These are phyloP conservation scores for Pythium dissimile DNA, from an alignment of 352 stramenopile genomes.

Conservation along the genomic window DNA sequence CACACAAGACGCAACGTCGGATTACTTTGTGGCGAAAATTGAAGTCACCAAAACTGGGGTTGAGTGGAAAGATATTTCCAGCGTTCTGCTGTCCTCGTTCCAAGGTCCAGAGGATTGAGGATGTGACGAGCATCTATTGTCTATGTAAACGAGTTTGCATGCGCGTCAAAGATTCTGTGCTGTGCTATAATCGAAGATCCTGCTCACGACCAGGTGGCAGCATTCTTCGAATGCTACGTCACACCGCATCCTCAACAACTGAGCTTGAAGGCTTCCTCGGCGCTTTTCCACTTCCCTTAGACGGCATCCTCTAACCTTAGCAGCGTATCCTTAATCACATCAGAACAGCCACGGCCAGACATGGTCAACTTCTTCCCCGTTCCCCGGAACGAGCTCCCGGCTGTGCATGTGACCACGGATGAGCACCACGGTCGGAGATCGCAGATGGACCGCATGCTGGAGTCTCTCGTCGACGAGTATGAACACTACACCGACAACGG, in stretches of 20 bases:
- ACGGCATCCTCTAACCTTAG: not conserved
- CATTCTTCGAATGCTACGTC: too few species aligned
- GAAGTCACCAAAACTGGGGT: too few species aligned
- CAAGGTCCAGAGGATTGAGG: not conserved
- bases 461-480: slow-evolving; percentile 44
- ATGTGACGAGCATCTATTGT: slow-evolving; percentile 1
- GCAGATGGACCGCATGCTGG: slow-evolving; percentile 42
- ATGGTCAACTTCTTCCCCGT: slow-evolving; percentile 35
- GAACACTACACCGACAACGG: slow-evolving; percentile 32
- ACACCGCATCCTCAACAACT: not conserved
- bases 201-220: too few species aligned
- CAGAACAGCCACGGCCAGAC: not conserved
- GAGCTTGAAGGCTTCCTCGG: not conserved
- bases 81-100: too few species aligned
- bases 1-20: too few species aligned
- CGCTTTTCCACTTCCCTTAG: too few species aligned
- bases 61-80: too few species aligned
- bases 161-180: not conserved
- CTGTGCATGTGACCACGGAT: slow-evolving; percentile 31
- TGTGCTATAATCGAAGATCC: too few species aligned
- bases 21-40: too few species aligned
- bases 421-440: slow-evolving; percentile 34
- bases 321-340: too few species aligned
- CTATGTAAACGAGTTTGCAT: slow-evolving; percentile 1
- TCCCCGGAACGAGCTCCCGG: slow-evolving; percentile 41